These are phyloP conservation scores for Phytophthora agathidicida DNA, from an alignment of 352 stramenopile genomes.

Conservation along the genomic window DNA sequence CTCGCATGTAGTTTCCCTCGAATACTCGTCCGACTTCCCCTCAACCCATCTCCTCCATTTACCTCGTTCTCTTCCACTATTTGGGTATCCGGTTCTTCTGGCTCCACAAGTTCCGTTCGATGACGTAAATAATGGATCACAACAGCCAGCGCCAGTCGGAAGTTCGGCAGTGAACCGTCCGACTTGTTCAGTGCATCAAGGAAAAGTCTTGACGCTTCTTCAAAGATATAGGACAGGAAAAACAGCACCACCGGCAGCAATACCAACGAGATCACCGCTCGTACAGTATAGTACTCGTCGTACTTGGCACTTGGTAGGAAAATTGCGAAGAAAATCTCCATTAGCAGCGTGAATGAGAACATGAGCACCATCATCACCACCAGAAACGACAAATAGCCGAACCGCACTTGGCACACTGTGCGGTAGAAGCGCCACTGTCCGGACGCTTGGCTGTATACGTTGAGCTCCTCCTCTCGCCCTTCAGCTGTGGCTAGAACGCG, in stretches of 20 bases:
- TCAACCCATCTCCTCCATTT: conserved; percentile 17
- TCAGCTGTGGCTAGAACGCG: conserved; percentile 53
- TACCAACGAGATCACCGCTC: conserved; percentile 60
- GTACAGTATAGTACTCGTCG: conserved; percentile 66
- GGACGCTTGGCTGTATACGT: conserved; percentile 48
- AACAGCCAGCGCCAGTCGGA: conserved; percentile 74
- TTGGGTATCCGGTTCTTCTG: conserved; percentile 17
- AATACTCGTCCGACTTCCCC: conserved; percentile 28
- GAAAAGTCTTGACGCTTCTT: conserved; percentile 72
- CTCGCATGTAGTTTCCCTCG: conserved; percentile 14
- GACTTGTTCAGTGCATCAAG: conserved; percentile 75
- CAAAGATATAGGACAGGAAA: conserved; percentile 85
- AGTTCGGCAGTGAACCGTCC: conserved; percentile 76
- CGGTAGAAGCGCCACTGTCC: conserved; percentile 71
- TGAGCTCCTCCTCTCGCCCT: conserved; percentile 62
- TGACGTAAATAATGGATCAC: conserved; percentile 84
- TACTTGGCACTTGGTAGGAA: conserved; percentile 82
- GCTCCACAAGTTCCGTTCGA: conserved; percentile 52
- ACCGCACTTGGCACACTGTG: conserved; percentile 76
- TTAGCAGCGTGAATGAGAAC: conserved; percentile 84
- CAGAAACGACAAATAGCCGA: conserved; percentile 82
- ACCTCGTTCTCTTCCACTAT: conserved; percentile 4
- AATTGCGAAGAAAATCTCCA: conserved; percentile 89
- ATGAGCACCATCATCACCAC: conserved; percentile 86
- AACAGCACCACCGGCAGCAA: conserved; percentile 70